Evolutionary conservation across 2,329 filamentous ascomycete species (phyloP), one percentile per base, ranked within the genome.

Genomic region (Paradendryphiella salina): DNA sequence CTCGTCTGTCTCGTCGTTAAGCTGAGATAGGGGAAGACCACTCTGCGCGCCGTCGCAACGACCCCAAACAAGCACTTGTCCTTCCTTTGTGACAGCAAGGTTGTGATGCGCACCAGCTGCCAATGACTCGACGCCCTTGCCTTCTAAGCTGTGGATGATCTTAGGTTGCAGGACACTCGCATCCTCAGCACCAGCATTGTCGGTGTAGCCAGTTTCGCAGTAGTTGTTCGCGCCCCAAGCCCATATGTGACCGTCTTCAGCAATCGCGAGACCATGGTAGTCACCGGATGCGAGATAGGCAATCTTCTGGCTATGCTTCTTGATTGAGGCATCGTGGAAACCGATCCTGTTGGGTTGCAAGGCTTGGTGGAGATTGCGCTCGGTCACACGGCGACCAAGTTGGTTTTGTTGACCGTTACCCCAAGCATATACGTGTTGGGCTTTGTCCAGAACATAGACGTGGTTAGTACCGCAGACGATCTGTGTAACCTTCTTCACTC

Each of bases 211-310:
- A 13, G 88, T 89, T 76, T 96, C 87, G 56, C 87, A 88, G 72
- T 89, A 95, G 74, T 88, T 91, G 80, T 96, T 96, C 23, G 93
- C 78, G 18, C 91, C 90, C 90, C 90, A 96, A 0, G 85, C 83
- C 74, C 85, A 94, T 26, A 93, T 86, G 23, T 82, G 80, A 32
- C 85, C 85, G 21, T 85, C 81, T 54, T 84, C 82, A 62, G 82
- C 81, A 40, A 90, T 81, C 41, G 87, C 87, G 63, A 96, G 93
- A 61, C 85, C 88, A 77, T 96, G 89, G 74, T 92, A 93, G 11
- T 86, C 83, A 36, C 90, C 90, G 46, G 85, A 86, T 21, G 82
- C 81, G 50, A 88, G 81, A 74, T 76, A 83, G 42, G 78, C 78
- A 43, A 88, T 83, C 57, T 76, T 75, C 65, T 81, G 80, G 57